Evolutionary conservation across 2,329 filamentous ascomycete genomes (phyloP), one percentile per base, ranked within the genome.

Genomic region (Orbilia oligospora): DNA sequence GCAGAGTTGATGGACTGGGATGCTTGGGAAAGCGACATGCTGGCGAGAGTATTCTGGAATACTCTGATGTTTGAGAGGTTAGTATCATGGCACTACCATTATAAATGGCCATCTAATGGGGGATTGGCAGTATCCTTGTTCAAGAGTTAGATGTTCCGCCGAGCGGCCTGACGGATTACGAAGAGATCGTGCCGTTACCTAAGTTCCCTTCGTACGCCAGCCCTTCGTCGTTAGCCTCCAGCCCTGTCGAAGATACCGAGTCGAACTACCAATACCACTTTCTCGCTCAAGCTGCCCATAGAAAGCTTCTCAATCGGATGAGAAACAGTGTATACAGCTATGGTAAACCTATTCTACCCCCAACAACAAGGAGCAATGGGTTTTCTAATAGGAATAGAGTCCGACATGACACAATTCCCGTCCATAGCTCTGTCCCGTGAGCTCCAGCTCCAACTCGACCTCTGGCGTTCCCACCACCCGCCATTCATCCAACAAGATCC

Each of bases 241-340:
- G 44, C 10, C 22, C 76, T 61, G 84, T 83, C 5, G 85, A 87
- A 56, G 85, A 87, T 46, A 86, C 88, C 69, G 87, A 88, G 75
- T 86, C 87, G 0, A 87, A 87, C 78, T 88, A 88, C 82, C 87
- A 88, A 81, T 88, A 88, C 72, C 87, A 89, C 80, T 89, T 89
- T 78, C 85, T 89, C 5, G 87, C 87, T 27, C 87, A 89, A 80
- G 87, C 88, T 41, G 87, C 87, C 5, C 87, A 88, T 81, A 86
- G 87, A 55, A 88, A 88, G 73, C 87, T 89, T 67, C 84, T 89
- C 8, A 88, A 87, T 0, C 86, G 87, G 5, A 86, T 88, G 30
- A 86, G 87, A 66, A 86, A 88, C 79, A 87, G 84, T 58, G 82
- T 88, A 38, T 88, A 87, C 81, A 86, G 85, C 61, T 87, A 87